A percentile compares a stretch with the other conserved stretches of the same genome.
These are phyloP conservation scores for Arabidopsis arenosa DNA, from an alignment of 345 rosid genomes.

Conservation along the genomic window DNA sequence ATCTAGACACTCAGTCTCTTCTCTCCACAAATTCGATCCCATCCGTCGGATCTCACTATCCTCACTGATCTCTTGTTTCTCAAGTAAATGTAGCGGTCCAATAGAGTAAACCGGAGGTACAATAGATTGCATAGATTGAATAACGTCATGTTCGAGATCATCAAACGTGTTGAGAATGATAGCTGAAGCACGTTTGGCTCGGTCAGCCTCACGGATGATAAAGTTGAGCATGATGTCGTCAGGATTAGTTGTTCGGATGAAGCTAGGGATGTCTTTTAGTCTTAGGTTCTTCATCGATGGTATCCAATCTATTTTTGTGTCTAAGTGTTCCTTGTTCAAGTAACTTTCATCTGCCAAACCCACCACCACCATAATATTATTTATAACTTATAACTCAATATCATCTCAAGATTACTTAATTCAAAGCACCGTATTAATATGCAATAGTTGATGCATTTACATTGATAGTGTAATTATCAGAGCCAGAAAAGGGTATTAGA, in stretches of 20 bases:
- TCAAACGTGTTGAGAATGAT: constrained; percentile 56
- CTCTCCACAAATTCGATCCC: constrained; percentile 59
- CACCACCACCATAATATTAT: background rate
- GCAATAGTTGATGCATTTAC: background rate
- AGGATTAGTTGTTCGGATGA: constrained; percentile 52
- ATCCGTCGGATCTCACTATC: constrained; percentile 32
- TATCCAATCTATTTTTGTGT: constrained; percentile 56
- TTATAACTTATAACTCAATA: background rate
- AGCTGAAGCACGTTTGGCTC: constrained; percentile 51
- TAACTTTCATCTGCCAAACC: constrained; percentile 50
- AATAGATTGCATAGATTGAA: constrained; percentile 41
- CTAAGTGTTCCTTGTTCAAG: constrained; percentile 56
- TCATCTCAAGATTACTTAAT: background rate
- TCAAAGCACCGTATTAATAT: background rate
- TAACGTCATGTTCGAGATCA: constrained; percentile 46
- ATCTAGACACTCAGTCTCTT: constrained; percentile 50
- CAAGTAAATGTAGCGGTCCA: constrained; percentile 52
- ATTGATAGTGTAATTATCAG: background rate
- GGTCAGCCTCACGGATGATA: background rate
- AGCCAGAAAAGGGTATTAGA: background rate
- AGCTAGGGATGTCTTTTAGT: constrained; percentile 54
- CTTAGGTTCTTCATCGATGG: constrained; percentile 52
- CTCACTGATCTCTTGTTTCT: constrained; percentile 25
- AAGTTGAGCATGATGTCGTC: constrained; percentile 44
- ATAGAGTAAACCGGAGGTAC: constrained; percentile 50